Base-by-base conservation (phyloP, 1,284 basidiomycete species). In the Ustilago lituana region DNA sequence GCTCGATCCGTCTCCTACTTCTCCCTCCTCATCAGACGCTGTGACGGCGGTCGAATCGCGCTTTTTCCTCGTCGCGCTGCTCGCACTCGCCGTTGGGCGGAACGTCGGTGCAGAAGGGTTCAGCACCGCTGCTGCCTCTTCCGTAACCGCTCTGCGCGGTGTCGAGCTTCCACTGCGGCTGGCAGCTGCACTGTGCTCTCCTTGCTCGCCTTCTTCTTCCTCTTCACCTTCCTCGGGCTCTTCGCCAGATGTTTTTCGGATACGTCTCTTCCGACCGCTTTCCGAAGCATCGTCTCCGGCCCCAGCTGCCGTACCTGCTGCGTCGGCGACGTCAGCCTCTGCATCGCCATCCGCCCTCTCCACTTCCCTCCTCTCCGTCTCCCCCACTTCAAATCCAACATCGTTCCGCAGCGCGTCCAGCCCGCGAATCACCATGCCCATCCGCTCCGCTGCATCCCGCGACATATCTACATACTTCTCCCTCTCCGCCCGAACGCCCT, bases 321-420 rank as follows among this genome's bases (percentile, higher is more conserved):
- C 48, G 1, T 40, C 48, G 2, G 15, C 39, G 4, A 35, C 48
- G 6, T 62, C 58, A 15, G n/a, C 59, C 8, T 67, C 68, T 1
- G 40, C 63, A 27, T 73, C 73, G 1, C 71, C 69, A 43, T 63
- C 73, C 23, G 54, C 59, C 20, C 66, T 45, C 32, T 70, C 69
- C 1, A 75, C 73, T 37, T 73, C 73, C 29, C 64, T 44, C 35
- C 73, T 39, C 39, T 75, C 71, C 39, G 70, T 48, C 56, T 75
- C 73, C 3, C 73, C 73, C 6, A 75, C 73, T 33, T 75, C 73
- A 22, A 35, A 59, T 12, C 71, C 73, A 7, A 75, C 67, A 24
- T 62, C 61, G n/a, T 60, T 41, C 29, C 55, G 50, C 43, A 75
- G 38, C 31, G n/a, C 32, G 10, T 39, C 37, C 26, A 75, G 24